phyloP scores from a whole-genome alignment of 805 yeast genomes.

The Wickerhamomyces bovis region DNA sequence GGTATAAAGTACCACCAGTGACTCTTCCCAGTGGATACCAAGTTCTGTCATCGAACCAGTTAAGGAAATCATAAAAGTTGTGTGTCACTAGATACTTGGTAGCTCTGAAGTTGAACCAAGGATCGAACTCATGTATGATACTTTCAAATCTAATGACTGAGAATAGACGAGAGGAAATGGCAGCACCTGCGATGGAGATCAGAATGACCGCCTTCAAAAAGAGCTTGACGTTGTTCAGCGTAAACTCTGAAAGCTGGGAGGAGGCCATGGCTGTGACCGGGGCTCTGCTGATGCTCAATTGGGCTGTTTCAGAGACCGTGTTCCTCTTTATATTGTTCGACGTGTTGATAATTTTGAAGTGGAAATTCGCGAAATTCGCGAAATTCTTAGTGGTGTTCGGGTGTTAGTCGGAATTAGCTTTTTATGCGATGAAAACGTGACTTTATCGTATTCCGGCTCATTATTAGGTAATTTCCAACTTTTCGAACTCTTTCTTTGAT shows the following conservation, averaged over 20 bases:
- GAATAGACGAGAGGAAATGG: slow-evolving; percentile 85
- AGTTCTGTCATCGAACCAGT: slow-evolving; percentile 98
- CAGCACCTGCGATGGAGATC: slow-evolving; percentile 80
- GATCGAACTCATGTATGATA: slow-evolving; percentile 96
- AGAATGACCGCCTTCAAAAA: slow-evolving; percentile 59
- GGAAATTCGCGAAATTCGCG: not conserved
- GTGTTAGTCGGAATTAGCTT: not conserved
- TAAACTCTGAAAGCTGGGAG: slow-evolving; percentile 10
- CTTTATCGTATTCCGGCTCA: not conserved
- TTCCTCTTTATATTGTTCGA: not conserved
- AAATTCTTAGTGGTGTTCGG: not conserved
- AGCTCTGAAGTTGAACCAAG: slow-evolving; percentile 95
- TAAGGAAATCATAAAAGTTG: slow-evolving; percentile 84
- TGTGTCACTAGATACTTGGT: slow-evolving; percentile 84
- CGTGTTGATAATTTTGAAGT: not conserved
- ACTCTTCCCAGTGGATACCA: slow-evolving; percentile 99
- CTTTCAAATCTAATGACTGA: slow-evolving; percentile 95
- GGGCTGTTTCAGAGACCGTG: not conserved
- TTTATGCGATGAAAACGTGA: not conserved
- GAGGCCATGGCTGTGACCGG: slow-evolving; percentile 2
- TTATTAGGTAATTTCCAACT: not conserved
- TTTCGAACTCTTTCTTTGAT: not conserved
- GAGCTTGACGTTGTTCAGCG: slow-evolving; percentile 17
- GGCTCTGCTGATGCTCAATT: not conserved
- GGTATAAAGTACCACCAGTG: slow-evolving; percentile 97